phyloP scores from a whole-genome alignment of 2,329 filamentous ascomycete species.

The Aaosphaeria pasadenensis region DNA sequence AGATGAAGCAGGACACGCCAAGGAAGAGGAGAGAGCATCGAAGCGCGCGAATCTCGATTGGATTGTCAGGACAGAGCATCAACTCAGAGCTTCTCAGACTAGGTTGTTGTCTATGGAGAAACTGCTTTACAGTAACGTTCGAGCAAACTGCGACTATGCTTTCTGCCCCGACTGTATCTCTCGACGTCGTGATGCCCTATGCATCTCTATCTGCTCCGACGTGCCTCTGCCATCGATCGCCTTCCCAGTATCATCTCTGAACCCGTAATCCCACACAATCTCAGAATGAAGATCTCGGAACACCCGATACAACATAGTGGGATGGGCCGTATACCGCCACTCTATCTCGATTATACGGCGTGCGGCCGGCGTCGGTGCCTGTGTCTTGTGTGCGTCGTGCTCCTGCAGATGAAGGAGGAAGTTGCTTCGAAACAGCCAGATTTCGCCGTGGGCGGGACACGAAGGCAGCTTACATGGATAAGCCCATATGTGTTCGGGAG shows the following conservation, averaged over 20 bases:
- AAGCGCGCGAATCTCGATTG: conserved; percentile 7
- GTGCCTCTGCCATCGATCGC: conserved; percentile 7
- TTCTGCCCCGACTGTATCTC: conserved; percentile 8
- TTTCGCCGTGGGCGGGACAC: conserved; percentile 12
- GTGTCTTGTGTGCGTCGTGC: conserved; percentile 8
- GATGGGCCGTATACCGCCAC: conserved; percentile 24
- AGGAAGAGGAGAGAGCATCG: conserved; percentile 16
- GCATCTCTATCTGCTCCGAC: conserved; percentile 10
- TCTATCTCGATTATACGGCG: conserved; percentile 20
- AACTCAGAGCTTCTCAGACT: too few species aligned
- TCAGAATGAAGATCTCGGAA: conserved; percentile 19
- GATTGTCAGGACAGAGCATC: conserved; percentile 5
- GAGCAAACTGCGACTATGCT: conserved; percentile 4
- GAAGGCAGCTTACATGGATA: conserved; percentile 10
- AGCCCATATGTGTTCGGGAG: conserved; percentile 5
- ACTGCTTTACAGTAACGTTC: not conserved
- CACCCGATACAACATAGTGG: conserved; percentile 18
- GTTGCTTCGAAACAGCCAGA: conserved; percentile 13
- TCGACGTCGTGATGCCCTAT: conserved; percentile 12
- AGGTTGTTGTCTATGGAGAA: too few species aligned
- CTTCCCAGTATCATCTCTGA: conserved; percentile 22
- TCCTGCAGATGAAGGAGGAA: conserved; percentile 13
- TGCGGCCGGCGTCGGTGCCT: conserved; percentile 9
- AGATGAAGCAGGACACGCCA: conserved; percentile 15
- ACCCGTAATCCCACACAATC: conserved; percentile 25